Base-by-base conservation (phyloP, 1,284 basidiomycete genomes). In the Ustilago curta region DNA sequence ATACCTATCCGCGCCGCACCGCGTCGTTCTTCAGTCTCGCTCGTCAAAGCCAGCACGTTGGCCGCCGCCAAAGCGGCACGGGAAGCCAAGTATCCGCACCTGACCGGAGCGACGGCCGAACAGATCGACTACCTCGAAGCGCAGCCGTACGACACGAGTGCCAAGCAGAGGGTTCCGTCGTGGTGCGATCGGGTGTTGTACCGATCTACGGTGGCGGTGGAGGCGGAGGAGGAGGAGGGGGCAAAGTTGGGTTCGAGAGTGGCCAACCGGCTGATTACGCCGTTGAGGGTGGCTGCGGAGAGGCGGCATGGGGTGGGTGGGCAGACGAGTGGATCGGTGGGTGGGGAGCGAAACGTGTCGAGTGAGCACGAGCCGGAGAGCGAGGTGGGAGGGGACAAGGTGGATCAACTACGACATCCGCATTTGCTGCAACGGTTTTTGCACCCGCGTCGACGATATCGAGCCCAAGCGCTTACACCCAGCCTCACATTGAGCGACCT, bases 121-220 rank as follows among this genome's bases (percentile, higher is more conserved):
- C 70, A 73, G 51, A 73, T 73, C 25, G 65, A 73, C 61, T 73
- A 53, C n/a, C 53, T 73, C 29, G 80, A 77, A 60, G 70, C 47
- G 63, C 87, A 87, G 18, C 85, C 86, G 5, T 88, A 88, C 76
- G 87, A 88, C 60, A 86, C 86, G 18, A 86, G 85, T 25, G 85
- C 87, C 57, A 88, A 88, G 76, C 87, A 88, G 76, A 79, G 87
- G 21, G 86, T 88, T 1, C 87, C 87, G 0, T 86, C 85, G 47
- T 88, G 87, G 87, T 82, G 80, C 63, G 83, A 84, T 53, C 78
- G 83, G 4, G 79, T 84, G 12, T 51, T 84, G n/a, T 84, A 79
- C 71, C 73, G 81, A 9, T 77, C 76, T 4, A 83, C 79, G 8
- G 76, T 78, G 11, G 60, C 67, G 16, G n/a, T 66, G 23, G 77